Evolutionary conservation across 2,329 filamentous ascomycete genomes (phyloP).

Genomic region (Xylaria multiplex): DNA sequence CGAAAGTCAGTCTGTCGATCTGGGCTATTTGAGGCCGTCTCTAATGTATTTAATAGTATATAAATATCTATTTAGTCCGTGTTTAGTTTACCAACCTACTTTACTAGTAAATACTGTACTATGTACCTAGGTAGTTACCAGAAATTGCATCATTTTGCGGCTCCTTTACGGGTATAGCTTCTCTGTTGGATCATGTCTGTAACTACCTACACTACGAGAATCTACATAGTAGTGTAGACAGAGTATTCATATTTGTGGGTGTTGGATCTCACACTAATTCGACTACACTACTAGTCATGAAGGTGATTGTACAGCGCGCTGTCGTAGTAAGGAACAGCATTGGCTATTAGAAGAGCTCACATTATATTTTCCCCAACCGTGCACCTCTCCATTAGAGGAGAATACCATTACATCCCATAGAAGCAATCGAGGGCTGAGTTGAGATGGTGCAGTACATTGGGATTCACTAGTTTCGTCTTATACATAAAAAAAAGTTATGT

Average conservation of each 20-base stretch:
- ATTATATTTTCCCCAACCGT: not conserved
- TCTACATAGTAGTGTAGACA: not conserved
- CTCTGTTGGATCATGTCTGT: not conserved
- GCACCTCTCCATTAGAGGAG: no score
- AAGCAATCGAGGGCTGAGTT: no score
- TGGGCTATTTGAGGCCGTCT: constrained; percentile 1
- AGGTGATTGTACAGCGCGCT: not conserved
- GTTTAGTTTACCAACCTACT: not conserved
- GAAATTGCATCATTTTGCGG: constrained; percentile 21
- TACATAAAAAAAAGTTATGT: constrained; percentile 19
- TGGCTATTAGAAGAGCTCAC: not conserved
- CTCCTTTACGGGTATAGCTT: not conserved
- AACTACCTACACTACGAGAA: not conserved
- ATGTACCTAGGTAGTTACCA: not conserved
- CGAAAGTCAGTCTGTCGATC: constrained; percentile 16
- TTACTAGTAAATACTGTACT: not conserved
- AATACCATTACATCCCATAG: no score
- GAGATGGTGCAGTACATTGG: no score
- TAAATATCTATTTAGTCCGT: constrained; percentile 16
- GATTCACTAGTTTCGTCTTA: no score
- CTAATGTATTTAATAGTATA: constrained; percentile 18
- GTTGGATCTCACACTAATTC: not conserved
- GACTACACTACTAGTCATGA: not conserved
- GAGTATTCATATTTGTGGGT: not conserved
- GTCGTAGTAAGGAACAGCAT: not conserved